Evolutionary conservation across 2,329 filamentous ascomycete species (phyloP), one percentile per base, ranked within the genome.

Genomic region (Cylindrodendrum hubeiense): DNA sequence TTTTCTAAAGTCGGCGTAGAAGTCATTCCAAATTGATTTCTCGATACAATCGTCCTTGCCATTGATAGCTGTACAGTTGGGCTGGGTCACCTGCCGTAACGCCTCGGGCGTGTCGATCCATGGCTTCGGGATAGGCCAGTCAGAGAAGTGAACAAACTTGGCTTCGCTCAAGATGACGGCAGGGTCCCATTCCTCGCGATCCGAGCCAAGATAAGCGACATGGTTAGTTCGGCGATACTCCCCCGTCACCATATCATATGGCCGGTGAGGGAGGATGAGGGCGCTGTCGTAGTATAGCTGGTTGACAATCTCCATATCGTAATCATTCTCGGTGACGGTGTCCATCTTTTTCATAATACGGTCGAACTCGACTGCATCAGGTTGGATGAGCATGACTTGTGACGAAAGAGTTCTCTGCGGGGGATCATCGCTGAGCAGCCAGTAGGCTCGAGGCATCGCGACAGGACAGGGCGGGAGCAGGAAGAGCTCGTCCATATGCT

Each of bases 401-500:
- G 86, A 87, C 6, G 88, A 88, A 21, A 92, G 81, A 8, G 33
- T 10, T 2, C 47, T 24, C 28, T 33, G n/a, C 6, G 28, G 17
- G 4, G 28, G 47, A 10, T 84, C 83, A 70, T 83, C 83, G 9
- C 80, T 80, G 2, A 83, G 80, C 4, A 88, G 81, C 91, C 91
- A 93, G 77, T 93, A 93, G 15, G 91, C 91, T 26, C 89, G 86
- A 2, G 91, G 89, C 86, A 93, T 90, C 13, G 90, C 90, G 15
- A 91, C 84, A 5, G 85, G 81, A 3, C 86, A 84, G 2, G 81
- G 77, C 0, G 91, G 91, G 8, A 91, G 82, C 43, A 90, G 84
- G 79, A 93, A 93, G 3, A 93, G 84, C 68, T 93, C 90, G 75
- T 93, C 91, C 82, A 93, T 85, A 44, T 83, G 80, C 66, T 89